Conservation (phyloP, 1,139 yeast genomes). For the Candida tunisiensis region DNA sequence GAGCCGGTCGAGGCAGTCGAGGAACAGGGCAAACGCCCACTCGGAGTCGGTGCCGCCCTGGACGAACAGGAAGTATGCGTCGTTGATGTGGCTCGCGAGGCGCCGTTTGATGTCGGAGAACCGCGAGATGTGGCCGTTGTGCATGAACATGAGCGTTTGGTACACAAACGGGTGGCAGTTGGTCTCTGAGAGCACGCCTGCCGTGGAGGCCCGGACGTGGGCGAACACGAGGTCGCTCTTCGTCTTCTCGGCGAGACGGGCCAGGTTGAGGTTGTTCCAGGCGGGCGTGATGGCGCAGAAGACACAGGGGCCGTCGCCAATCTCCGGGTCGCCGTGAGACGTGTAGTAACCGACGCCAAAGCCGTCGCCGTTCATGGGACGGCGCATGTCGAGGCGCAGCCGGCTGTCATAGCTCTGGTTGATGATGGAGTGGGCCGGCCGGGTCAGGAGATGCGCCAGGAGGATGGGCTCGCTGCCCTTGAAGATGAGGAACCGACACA, state of each 20-base stretch:
- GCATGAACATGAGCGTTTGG: constrained; percentile 89
- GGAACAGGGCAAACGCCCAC: constrained; percentile 78
- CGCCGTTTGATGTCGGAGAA: constrained; percentile 59
- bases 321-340: constrained; percentile 27
- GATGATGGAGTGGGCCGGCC: constrained; percentile 94
- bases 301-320: constrained; percentile 54
- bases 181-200: constrained; percentile 85
- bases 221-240: constrained; percentile 76
- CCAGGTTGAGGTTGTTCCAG: constrained; percentile 88
- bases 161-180: constrained; percentile 89
- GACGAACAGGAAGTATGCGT: constrained; percentile 58
- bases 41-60: constrained; percentile 96
- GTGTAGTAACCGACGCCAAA: constrained; percentile 92
- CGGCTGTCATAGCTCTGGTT: constrained; percentile 91
- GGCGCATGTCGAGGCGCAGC: constrained; percentile 64
- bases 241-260: constrained; percentile 74
- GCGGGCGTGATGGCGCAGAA: constrained; percentile 87
- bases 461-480: constrained; percentile 66
- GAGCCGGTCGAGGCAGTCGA: constrained; percentile 58
- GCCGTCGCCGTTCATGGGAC: constrained; percentile 96
- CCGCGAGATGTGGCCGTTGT: constrained; percentile 78
- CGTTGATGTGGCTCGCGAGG: constrained; percentile 56
- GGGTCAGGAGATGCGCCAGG: constrained; percentile 70
- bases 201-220: constrained; percentile 91
- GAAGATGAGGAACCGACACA: constrained; percentile 45